Conservation (phyloP, 2,329 filamentous ascomycete species). For the Sclerotinia minor region DNA sequence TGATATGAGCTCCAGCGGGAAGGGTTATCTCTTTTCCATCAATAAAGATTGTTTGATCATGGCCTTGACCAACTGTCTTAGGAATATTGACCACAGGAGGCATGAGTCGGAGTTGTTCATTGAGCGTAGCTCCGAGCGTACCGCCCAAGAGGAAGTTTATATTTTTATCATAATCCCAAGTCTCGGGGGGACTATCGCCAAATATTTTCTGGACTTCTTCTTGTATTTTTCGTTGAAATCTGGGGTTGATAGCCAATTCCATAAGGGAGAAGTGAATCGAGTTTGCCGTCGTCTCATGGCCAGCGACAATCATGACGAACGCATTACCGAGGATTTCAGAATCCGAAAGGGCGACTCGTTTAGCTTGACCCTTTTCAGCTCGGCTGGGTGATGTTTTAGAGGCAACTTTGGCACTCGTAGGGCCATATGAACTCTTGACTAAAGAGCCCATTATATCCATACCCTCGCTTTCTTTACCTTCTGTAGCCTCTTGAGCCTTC, state of each 20-base stretch:
- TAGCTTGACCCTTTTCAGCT: conserved; percentile 52
- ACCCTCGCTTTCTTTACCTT: conserved; percentile 44
- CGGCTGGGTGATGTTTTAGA: conserved; percentile 47
- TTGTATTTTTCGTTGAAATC: conserved; percentile 65
- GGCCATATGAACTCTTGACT: conserved; percentile 47
- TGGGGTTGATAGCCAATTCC: conserved; percentile 64
- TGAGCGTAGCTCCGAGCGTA: conserved; percentile 73
- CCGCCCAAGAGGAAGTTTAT: conserved; percentile 66
- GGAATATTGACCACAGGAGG: conserved; percentile 72
- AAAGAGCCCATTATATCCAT: conserved; percentile 59
- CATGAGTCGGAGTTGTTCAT: conserved; percentile 72
- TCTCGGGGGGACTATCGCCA: conserved; percentile 54
- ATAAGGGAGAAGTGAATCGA: conserved; percentile 70
- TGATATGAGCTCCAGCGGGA: conserved; percentile 45
- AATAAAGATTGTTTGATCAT: conserved; percentile 56
- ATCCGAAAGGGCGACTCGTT: conserved; percentile 55
- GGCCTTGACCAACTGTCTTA: conserved; percentile 56
- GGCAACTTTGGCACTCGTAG: conserved; percentile 12
- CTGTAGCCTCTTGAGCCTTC: conserved; percentile 50
- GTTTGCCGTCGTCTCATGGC: conserved; percentile 80
- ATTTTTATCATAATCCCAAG: conserved; percentile 71
- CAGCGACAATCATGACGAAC: conserved; percentile 68
- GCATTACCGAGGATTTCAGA: conserved; percentile 73
- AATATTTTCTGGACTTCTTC: conserved; percentile 67
- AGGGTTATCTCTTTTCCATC: conserved; percentile 32